Conservation (phyloP, 2,329 filamentous ascomycete genomes). For the Emergomyces orientalis region DNA sequence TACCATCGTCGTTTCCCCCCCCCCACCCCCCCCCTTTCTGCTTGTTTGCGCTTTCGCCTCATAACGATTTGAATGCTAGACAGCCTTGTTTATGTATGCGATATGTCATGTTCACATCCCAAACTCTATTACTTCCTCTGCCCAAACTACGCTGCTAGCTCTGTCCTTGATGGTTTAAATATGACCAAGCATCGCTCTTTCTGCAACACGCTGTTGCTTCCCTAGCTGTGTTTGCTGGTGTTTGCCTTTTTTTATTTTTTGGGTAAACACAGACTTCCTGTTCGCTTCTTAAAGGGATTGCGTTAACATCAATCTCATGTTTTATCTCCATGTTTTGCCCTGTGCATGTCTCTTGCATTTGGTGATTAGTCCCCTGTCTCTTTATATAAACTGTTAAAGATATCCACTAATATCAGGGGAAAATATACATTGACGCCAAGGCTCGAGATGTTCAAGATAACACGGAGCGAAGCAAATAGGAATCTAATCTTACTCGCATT, state of each 20-base stretch:
- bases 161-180: background rate
- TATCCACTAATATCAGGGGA: background rate
- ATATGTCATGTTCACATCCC: background rate
- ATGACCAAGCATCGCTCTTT: background rate
- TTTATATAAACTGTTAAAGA: background rate
- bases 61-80: background rate
- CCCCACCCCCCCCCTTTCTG: too few species aligned
- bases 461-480: conserved; percentile 12
- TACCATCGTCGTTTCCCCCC: background rate
- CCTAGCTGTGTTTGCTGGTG: background rate
- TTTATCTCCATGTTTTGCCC: background rate
- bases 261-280: background rate
- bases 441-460: background rate
- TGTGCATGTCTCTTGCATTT: background rate
- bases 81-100: background rate
- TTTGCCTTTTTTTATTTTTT: background rate
- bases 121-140: background rate
- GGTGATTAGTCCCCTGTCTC: background rate
- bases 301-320: background rate
- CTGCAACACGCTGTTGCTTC: background rate
- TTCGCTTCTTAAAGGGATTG: background rate
- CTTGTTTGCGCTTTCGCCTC: background rate
- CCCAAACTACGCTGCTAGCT: background rate
- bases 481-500: conserved; percentile 34
- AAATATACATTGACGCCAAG: background rate